Conservation (phyloP, 352 stramenopile genomes). For the Globisporangium middletonii region DNA sequence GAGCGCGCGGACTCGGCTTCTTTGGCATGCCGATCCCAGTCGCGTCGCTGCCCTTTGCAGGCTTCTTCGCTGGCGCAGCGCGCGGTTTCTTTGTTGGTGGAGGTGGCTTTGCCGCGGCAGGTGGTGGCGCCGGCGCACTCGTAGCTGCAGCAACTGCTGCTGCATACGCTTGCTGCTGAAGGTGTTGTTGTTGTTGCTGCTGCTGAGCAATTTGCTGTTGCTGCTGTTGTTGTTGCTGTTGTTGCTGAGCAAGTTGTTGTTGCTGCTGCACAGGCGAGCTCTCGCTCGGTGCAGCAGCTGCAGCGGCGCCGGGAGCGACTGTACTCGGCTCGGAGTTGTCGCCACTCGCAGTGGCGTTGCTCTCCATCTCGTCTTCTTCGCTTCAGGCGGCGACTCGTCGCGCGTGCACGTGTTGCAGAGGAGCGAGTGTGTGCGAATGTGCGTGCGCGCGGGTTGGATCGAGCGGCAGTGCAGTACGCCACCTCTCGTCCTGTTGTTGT, state of each 20-base stretch:
- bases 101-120: neutral
- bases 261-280: too few relatives aligned
- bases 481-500: too few relatives aligned
- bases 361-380: too few relatives aligned
- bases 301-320: too few relatives aligned
- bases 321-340: too few relatives aligned
- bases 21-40: conserved; percentile 9
- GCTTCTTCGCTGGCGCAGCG: conserved; percentile 12
- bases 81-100: neutral
- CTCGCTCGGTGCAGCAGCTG: too few relatives aligned
- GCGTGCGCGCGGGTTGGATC: too few relatives aligned
- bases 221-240: neutral
- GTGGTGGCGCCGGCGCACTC: neutral
- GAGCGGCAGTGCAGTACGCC: too few relatives aligned
- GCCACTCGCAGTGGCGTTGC: too few relatives aligned
- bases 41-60: conserved; percentile 16
- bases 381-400: too few relatives aligned
- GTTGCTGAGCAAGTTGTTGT: neutral
- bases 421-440: too few relatives aligned
- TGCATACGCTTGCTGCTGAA: neutral
- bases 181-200: conserved; percentile 1
- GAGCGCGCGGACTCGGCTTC: conserved; percentile 27
- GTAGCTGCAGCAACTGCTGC: neutral
- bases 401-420: too few relatives aligned
- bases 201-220: neutral